Evolutionary conservation across 257 asterid species (phyloP).

Genomic region (Solanum chmielewskii): DNA sequence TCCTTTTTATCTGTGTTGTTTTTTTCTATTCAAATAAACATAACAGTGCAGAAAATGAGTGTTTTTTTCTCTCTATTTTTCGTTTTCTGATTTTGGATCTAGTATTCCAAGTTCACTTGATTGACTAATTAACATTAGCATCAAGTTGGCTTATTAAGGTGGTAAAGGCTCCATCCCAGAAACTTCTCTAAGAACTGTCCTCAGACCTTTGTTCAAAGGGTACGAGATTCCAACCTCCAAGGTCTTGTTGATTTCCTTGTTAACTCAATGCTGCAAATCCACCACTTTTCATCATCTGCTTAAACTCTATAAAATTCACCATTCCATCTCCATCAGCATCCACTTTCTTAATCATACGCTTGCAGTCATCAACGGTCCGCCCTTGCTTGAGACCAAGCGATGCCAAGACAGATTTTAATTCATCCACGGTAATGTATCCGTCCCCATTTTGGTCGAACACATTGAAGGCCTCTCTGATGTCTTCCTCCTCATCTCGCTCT

Average conservation of each 20-base stretch:
- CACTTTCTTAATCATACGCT: neutral
- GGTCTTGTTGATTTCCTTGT: neutral
- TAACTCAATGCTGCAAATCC: constrained; percentile 2
- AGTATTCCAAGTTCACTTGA: neutral
- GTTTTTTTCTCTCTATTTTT: neutral
- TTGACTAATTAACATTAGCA: neutral
- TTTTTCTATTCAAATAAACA: neutral
- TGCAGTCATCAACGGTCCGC: neutral
- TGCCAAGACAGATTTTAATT: neutral
- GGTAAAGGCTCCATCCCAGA: neutral
- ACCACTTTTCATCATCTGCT: constrained; percentile 7
- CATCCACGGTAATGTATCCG: neutral
- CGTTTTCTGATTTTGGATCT: neutral
- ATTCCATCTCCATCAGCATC: constrained; percentile 1
- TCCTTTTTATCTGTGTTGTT: neutral
- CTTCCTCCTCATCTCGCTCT: constrained; percentile 1
- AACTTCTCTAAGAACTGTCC: neutral
- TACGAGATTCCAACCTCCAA: neutral
- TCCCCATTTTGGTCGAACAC: constrained; percentile 3
- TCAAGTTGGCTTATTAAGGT: neutral
- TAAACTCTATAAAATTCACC: constrained; percentile 4
- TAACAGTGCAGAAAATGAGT: neutral
- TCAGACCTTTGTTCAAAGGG: neutral
- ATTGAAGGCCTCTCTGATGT: neutral
- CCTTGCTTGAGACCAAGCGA: constrained; percentile 7